A percentile compares a stretch with the other conserved stretches of the same genome.
These are phyloP conservation scores for Lolium multiflorum DNA, from an alignment of 176 grass and related monocot species.

Conservation along the genomic window DNA sequence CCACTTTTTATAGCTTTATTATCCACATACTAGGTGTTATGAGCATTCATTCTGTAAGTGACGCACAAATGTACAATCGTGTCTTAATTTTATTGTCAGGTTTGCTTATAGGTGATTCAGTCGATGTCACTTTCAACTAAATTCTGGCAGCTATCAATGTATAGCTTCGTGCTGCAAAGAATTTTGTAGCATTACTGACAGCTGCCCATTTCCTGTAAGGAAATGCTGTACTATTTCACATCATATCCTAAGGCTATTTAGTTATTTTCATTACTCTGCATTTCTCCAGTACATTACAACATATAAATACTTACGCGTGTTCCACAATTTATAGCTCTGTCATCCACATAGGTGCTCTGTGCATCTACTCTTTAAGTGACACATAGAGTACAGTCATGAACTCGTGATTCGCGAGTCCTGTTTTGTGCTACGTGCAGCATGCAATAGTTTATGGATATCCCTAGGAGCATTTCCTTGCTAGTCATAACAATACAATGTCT, in stretches of 20 bases:
- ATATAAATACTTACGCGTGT: neutral
- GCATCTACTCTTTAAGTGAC: neutral
- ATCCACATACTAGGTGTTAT: neutral
- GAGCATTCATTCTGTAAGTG: neutral
- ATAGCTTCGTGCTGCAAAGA: neutral
- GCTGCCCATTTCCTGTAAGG: neutral
- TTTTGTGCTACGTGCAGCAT: neutral
- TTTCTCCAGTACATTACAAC: too few species aligned
- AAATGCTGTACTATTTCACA: neutral
- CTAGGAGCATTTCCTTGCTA: neutral
- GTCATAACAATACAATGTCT: neutral
- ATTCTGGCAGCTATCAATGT: neutral
- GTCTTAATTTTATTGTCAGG: neutral
- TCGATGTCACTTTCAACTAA: neutral
- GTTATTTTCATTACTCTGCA: too few species aligned
- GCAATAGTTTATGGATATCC: neutral
- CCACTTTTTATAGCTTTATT: neutral
- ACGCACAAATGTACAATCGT: neutral
- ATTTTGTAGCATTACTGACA: neutral
- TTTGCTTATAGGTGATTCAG: neutral
- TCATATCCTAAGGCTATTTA: neutral
- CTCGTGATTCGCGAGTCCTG: too few species aligned
- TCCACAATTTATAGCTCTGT: neutral
- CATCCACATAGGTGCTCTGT: neutral
- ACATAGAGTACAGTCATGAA: too few species aligned